These are phyloP conservation scores for Lasiosphaeria ovina DNA, from an alignment of 495 filamentous ascomycete genomes.

Conservation along the genomic window DNA sequence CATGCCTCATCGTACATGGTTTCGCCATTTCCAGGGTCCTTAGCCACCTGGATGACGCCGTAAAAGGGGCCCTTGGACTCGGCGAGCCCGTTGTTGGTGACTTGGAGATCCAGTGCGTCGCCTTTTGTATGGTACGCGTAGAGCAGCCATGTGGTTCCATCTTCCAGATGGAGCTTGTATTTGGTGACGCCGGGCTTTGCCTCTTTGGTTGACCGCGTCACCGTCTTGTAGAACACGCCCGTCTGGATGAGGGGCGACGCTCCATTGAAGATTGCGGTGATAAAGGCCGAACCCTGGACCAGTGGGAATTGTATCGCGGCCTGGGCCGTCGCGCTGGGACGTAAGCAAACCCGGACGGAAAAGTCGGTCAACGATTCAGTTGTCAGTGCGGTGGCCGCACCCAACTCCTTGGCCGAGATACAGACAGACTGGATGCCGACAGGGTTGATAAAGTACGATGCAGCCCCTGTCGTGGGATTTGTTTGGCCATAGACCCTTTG, in stretches of 20 bases:
- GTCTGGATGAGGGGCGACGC: slow-evolving; percentile 70
- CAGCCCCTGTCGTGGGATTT: slow-evolving; percentile 51
- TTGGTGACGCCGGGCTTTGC: slow-evolving; percentile 69
- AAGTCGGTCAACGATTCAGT: slow-evolving; percentile 64
- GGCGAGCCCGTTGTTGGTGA: slow-evolving; percentile 45
- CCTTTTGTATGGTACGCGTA: slow-evolving; percentile 63
- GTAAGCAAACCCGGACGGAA: slow-evolving; percentile 70
- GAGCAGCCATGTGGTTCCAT: slow-evolving; percentile 74
- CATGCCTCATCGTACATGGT: slow-evolving; percentile 68
- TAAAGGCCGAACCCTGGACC: slow-evolving; percentile 86
- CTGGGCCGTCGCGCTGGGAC: slow-evolving; percentile 47
- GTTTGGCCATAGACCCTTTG: slow-evolving; percentile 61
- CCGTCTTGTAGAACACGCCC: slow-evolving; percentile 66
- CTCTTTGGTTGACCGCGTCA: slow-evolving; percentile 58
- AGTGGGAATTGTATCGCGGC: slow-evolving; percentile 71
- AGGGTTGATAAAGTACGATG: slow-evolving; percentile 75
- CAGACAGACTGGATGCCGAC: slow-evolving; percentile 77
- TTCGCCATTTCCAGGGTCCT: slow-evolving; percentile 63
- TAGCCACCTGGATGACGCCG: slow-evolving; percentile 79
- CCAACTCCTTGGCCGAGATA: slow-evolving; percentile 75
- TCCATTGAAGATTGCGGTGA: slow-evolving; percentile 74
- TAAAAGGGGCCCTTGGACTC: slow-evolving; percentile 47
- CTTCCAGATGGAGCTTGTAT: slow-evolving; percentile 68
- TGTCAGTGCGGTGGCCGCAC: slow-evolving; percentile 55
- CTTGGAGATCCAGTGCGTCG: slow-evolving; percentile 41